Evolutionary conservation across 148 eudicot species (phyloP).

Genomic region (Rhododendron kiyosumense): DNA sequence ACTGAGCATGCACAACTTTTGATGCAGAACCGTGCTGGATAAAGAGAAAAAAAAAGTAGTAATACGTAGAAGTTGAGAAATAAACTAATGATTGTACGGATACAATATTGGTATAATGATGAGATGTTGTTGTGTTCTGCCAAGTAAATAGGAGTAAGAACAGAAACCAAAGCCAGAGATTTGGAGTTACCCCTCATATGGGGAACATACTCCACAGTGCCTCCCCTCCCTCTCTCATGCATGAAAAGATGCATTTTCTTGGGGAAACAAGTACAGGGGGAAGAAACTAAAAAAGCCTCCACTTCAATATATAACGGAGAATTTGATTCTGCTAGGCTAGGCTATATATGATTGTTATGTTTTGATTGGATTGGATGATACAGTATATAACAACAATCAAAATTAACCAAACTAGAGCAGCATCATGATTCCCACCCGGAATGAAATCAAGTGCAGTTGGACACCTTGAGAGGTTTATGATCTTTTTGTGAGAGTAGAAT

Average conservation of each 20-base stretch:
- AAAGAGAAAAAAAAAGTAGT: background rate
- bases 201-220: background rate
- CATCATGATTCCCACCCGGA: too few relatives aligned
- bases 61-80: background rate
- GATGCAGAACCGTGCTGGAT: background rate
- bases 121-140: background rate
- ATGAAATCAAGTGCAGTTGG: too few relatives aligned
- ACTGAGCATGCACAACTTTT: background rate
- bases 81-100: background rate
- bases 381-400: too few relatives aligned
- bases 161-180: background rate
- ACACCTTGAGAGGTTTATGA: too few relatives aligned
- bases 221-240: background rate
- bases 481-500: too few relatives aligned
- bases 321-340: background rate
- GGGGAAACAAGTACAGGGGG: background rate
- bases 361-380: background rate
- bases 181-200: background rate
- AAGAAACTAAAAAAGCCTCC: background rate
- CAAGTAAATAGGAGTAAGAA: background rate
- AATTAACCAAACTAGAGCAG: too few relatives aligned
- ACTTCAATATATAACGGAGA: background rate
- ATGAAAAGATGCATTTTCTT: background rate
- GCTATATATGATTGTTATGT: background rate
- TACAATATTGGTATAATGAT: background rate